Evolutionary conservation across 208 protist genomes (phyloP), one percentile per base, ranked within the genome.

Genomic region (Leishmania gerbilli): DNA sequence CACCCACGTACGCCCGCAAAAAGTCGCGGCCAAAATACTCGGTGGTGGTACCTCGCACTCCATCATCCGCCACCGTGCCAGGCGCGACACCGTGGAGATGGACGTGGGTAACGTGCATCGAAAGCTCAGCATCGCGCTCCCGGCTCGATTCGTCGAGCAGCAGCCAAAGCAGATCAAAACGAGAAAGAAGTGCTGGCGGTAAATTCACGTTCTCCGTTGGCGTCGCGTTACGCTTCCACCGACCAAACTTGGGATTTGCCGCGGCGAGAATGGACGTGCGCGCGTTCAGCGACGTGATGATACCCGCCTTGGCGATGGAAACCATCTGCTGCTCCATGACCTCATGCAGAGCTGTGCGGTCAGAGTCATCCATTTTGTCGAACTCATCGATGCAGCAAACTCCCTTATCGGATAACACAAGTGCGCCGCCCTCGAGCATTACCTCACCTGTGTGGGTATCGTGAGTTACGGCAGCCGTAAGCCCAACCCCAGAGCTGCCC

Each of bases 331-430:
- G 99, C 87, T 99, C 98, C 98, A 99, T 99, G 17, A 99, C 99
- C 85, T 99, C 99, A 86, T 99, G 98, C 40, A 99, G 95, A 17
- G 98, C 95, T 7, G 98, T 99, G 65, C 98, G 90, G 82, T 99
- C 98, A 8, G 86, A 88, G 77, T 99, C 99, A 81, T 94, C 94
- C 99, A 99, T 99, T 84, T 99, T 99, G 91, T 99, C 99, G 87
- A 99, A 99, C 90, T 99, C 99, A 88, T 99, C 99, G 79, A 99
- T 99, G 89, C 99, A 99, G 93, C 99, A 99, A 58, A 99, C 94
- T 74, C 99, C 99, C 34, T 96, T 92, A 85, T 99, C 99, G 47
- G 93, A 95, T 31, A 99, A 88, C 42, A 99, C 99, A 7, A 99
- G 92, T 9, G 99, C 99, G 77, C 99, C 97, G 56, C 92, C 96